Base-by-base conservation (phyloP, 2,329 filamentous ascomycete species). In the Bipolaris oryzae region DNA sequence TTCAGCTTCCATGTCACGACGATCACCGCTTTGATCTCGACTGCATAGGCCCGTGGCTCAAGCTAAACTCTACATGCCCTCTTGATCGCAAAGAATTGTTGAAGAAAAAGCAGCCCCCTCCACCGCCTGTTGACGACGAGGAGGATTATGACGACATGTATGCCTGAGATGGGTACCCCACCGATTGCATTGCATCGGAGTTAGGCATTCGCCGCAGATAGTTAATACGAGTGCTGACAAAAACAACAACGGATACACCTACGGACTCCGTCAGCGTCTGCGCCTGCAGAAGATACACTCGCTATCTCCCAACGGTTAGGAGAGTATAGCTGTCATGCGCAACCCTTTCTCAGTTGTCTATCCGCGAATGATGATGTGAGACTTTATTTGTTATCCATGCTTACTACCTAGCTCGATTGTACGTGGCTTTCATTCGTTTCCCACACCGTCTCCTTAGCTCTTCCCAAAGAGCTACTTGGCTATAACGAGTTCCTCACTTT, bases 1-100 rank as follows among this genome's bases (percentile, higher is more conserved):
- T 89, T 43, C 79, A 81, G 25, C 71, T 89, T 31, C 84, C 86
- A 9, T 89, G 86, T 62, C 84, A 88, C 69, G 78, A 82, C 15
- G 82, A 82, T 35, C 86, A 89, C 70, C 67, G 85, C 18, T 88
- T 88, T 72, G 86, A 89, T 74, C 72, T 88, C 23, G 86, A 88
- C 65, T 89, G 86, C 72, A 85, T 89, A 58, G 76, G 81, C 55
- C 86, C 86, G 0, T 89, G 86, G 86, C 73, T 89, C 60, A 82
- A 87, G 62, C 76, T 88, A 53, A 84, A 87, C 60, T 83, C 84
- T 7, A 88, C 85, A 18, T 89, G 86, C 74, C 86, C 86, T 16
- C 77, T 88, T 45, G 85, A 88, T 69, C 79, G 86, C 48, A 80
- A 82, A 68, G 82, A 84, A 69, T 77, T 88, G 56, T 76, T 84